Percentiles rank a stretch among this genome's conserved stretches.
phyloP scores from a whole-genome alignment of 2,329 filamentous ascomycete species.

The Pseudocercospora cruenta region DNA sequence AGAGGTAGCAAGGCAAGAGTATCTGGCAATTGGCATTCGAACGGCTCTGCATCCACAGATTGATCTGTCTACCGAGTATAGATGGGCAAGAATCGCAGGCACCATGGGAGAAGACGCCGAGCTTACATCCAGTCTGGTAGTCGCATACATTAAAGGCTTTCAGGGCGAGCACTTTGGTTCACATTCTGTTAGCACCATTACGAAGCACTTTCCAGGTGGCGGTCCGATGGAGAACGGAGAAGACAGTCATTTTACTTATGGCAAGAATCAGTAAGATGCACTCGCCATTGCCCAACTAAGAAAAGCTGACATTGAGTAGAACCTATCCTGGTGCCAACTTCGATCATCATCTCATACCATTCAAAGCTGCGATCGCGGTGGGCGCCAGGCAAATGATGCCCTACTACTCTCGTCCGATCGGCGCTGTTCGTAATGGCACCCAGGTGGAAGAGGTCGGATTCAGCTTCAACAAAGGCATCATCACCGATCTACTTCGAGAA shows the following conservation, averaged over 20 bases:
- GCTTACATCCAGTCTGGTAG: slow-evolving; percentile 32
- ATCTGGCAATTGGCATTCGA: slow-evolving; percentile 48
- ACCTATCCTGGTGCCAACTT: slow-evolving; percentile 57
- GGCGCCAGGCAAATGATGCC: slow-evolving; percentile 58
- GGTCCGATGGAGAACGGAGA: slow-evolving; percentile 55
- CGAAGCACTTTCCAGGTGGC: slow-evolving; percentile 59
- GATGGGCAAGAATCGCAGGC: slow-evolving; percentile 53
- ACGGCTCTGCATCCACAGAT: slow-evolving; percentile 56
- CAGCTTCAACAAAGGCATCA: slow-evolving; percentile 56
- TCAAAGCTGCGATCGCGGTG: slow-evolving; percentile 55
- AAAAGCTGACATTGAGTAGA: slow-evolving; percentile 1
- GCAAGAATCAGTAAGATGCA: slow-evolving; percentile 47
- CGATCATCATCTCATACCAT: slow-evolving; percentile 56
- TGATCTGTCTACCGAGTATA: slow-evolving; percentile 56
- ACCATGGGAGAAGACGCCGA: slow-evolving; percentile 57
- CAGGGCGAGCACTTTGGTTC: slow-evolving; percentile 51
- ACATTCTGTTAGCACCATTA: slow-evolving; percentile 52
- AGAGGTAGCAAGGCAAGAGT: slow-evolving; percentile 55
- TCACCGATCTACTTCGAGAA: slow-evolving; percentile 54
- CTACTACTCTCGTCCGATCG: slow-evolving; percentile 55
- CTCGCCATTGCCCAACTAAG: not conserved
- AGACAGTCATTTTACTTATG: slow-evolving; percentile 58
- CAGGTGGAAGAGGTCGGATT: slow-evolving; percentile 54
- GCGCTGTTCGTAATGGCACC: slow-evolving; percentile 32
- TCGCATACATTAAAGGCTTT: slow-evolving; percentile 54